Base-by-base conservation (phyloP, 352 stramenopile genomes). In the Phytophthora europaea region DNA sequence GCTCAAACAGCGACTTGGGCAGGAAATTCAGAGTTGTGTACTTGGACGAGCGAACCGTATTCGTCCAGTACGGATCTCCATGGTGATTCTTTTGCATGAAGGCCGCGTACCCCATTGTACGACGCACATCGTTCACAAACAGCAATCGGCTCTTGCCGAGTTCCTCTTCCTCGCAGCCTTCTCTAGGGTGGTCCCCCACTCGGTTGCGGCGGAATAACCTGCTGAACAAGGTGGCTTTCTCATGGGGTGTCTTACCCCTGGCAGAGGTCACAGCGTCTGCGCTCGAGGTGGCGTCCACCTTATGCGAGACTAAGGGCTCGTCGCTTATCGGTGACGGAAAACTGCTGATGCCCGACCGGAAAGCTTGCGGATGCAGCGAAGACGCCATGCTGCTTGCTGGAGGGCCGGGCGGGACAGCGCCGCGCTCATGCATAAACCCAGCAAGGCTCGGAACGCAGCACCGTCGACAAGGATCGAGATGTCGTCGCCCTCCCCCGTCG, bases 21-120 rank as follows among this genome's bases (percentile, higher is more conserved):
- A 99, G 67, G 71, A 99, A 99, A 38, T 93, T 98, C 31, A 98
- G 59, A 3, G 97, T 12, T 13, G 96, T 98, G 81, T 99, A 99
- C 82, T 98, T 99, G 81, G 90, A 95, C 31, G 95, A 98, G 23
- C 82, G 72, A 31, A 98, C 89, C 6, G 66, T 65, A 61, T 95
- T 95, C 7, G 56, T 71, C 60, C 78, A 79, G 67, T 92, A 92
- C 20, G 69, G 61, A 0, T 85, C 75, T 1, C 60, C 69, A 0
- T 66, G 16, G 45, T 90, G 75, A 31, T 64, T 61, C 65, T 83
- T 87, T 33, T 87, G 76, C 72, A 91, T 87, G 33, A 79, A 85
- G 15, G 69, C 55, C 3, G 83, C 76, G 47, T 92, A 89, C 56
- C 89, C 85, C 28, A 89, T 84, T n/a, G 87, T 92, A 13, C 85